Percentiles rank a stretch among this genome's conserved stretches.
Conservation (phyloP, 345 rosid genomes). For the Acer negundo region DNA sequence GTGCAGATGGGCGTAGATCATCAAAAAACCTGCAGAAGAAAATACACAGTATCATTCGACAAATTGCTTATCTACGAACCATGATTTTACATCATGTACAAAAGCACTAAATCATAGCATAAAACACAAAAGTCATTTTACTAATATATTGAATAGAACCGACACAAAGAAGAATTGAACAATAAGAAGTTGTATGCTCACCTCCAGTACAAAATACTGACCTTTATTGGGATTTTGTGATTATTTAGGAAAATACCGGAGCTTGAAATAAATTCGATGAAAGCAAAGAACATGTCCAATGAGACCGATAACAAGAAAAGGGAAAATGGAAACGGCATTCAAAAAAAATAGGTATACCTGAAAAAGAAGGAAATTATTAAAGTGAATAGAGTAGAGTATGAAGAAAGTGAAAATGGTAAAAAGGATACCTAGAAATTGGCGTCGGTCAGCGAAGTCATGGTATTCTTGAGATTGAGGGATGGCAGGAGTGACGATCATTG, state of each 20-base stretch:
- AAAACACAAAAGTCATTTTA: background rate
- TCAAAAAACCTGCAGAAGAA: slow-evolving; percentile 62
- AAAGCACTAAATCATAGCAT: background rate
- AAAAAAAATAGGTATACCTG: slow-evolving; percentile 88
- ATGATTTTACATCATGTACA: background rate
- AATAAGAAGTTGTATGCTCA: slow-evolving; percentile 24
- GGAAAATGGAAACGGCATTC: slow-evolving; percentile 87
- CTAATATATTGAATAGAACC: background rate
- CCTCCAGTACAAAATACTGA: slow-evolving; percentile 93
- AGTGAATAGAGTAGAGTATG: background rate
- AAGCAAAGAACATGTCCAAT: slow-evolving; percentile 77
- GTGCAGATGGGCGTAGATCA: slow-evolving; percentile 84
- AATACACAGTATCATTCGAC: slow-evolving; percentile 2
- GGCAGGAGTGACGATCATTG: slow-evolving; percentile 85
- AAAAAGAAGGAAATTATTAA: slow-evolving; percentile 17
- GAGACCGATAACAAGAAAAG: slow-evolving; percentile 83
- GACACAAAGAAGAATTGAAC: background rate
- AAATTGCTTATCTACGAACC: background rate
- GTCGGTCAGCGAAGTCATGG: slow-evolving; percentile 93
- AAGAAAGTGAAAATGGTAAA: background rate
- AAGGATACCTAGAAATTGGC: slow-evolving; percentile 64
- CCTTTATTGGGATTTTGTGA: background rate
- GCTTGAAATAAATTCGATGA: slow-evolving; percentile 66
- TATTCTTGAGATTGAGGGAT: slow-evolving; percentile 83
- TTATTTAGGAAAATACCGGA: slow-evolving; percentile 41